phyloP scores from a whole-genome alignment of 768 basidiomycete species.

The Boletus reticulatus region DNA sequence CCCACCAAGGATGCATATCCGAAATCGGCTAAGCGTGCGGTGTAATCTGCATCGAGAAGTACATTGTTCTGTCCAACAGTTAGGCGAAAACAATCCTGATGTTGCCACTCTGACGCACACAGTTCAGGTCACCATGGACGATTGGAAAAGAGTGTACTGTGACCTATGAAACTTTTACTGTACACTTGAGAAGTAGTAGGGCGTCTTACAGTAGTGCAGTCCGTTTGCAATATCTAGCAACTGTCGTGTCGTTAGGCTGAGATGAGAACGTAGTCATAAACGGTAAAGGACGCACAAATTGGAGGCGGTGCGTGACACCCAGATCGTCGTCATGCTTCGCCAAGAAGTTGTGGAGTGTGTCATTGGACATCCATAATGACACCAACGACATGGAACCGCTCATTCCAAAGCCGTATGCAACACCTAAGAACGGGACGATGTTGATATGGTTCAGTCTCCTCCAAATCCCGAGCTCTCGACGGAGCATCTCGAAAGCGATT shows the following conservation, averaged over 20 bases:
- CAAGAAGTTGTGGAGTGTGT: constrained; percentile 18
- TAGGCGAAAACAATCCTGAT: background rate
- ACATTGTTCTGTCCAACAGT: constrained; percentile 16
- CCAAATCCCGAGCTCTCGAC: constrained; percentile 32
- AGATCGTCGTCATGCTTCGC: constrained; percentile 1
- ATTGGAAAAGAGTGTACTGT: constrained; percentile 17
- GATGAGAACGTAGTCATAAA: constrained; percentile 5
- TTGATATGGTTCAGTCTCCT: constrained; percentile 22
- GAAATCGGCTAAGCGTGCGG: constrained; percentile 44
- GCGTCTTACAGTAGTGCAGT: constrained; percentile 9
- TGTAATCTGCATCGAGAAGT: constrained; percentile 19
- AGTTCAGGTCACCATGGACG: constrained; percentile 21
- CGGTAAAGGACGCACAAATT: constrained; percentile 11
- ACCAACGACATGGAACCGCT: constrained; percentile 24
- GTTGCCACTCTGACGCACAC: constrained; percentile 1
- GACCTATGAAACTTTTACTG: no score
- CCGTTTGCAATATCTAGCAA: constrained; percentile 14
- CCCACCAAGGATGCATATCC: constrained; percentile 34
- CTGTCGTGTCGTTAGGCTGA: constrained; percentile 15
- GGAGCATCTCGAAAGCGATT: constrained; percentile 12
- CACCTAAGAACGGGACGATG: constrained; percentile 23
- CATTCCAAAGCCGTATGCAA: constrained; percentile 22
- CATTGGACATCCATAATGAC: constrained; percentile 32
- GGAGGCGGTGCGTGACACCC: background rate
- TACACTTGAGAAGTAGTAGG: background rate